Base-by-base conservation (phyloP, 2,329 filamentous ascomycete genomes). In the Sporothrix luriei region DNA sequence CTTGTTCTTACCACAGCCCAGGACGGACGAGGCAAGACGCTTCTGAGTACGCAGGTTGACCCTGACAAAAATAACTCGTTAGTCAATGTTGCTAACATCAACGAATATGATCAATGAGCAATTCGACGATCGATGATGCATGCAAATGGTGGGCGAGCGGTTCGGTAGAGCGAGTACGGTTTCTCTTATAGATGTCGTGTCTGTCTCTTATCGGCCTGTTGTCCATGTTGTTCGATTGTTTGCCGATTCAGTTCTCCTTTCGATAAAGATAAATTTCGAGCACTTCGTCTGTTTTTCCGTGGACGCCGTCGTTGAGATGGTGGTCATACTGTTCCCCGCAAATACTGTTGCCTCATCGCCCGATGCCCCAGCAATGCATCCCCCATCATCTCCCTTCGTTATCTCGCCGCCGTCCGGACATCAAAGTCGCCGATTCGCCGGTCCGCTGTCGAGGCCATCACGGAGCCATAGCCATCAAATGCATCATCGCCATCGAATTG, bases 1-100 rank as follows among this genome's bases (percentile, higher is more conserved):
- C 92, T 99, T 99, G 90, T 94, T 92, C 92, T 99, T 91, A 84
- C 95, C 95, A 88, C 93, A 97, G 89, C 93, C 93, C 84, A 97
- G 92, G 84, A 99, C 95, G 85, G 94, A 92, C 82, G 95, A 93
- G 84, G 95, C 95, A 81, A 99, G 94, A 87, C 96, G 94, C 91
- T 99, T 99, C 90, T 99, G 96, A 84, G 95, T 98, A 85, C 91
- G 91, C 85, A 99, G 91, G 84, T 98, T 98, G 91, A 97, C 94
- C 95, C 95, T 99, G 83, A 5, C 33, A 14, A 81, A 59, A 33
- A 24, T 64, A 26, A 4, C 24, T 61, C 40, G 62, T 65, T 65
- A 65, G 62, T 33, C 26, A 26, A 40, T 48, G 59, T 19, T 49
- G 46, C 46, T 11, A 21, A 38, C 24, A 26, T 14, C 19, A 21